Evolutionary conservation across 2,329 filamentous ascomycete genomes (phyloP).

Genomic region (Penicillium sp.): DNA sequence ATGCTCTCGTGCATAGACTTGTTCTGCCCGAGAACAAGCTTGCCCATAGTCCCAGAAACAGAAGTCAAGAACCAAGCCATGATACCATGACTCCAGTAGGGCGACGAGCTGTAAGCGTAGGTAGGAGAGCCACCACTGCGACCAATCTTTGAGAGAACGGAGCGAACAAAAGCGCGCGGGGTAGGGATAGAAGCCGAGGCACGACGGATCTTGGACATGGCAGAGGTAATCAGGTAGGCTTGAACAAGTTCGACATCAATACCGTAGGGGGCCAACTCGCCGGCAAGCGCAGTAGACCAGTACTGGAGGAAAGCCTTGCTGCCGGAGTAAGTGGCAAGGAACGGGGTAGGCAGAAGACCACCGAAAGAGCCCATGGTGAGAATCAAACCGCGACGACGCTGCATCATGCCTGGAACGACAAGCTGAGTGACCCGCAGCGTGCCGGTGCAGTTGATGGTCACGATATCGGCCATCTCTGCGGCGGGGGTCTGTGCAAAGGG

Average conservation of each 20-base stretch:
- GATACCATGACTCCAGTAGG: slow-evolving; percentile 86
- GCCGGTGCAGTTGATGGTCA: slow-evolving; percentile 91
- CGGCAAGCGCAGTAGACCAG: slow-evolving; percentile 83
- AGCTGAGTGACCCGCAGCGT: slow-evolving; percentile 86
- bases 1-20: slow-evolving; percentile 77
- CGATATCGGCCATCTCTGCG: slow-evolving; percentile 81
- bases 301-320: slow-evolving; percentile 98
- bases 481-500: slow-evolving; percentile 77
- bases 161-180: slow-evolving; percentile 76
- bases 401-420: slow-evolving; percentile 78
- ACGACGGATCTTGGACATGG: slow-evolving; percentile 93
- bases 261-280: slow-evolving; percentile 75
- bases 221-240: slow-evolving; percentile 88
- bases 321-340: slow-evolving; percentile 92
- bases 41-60: slow-evolving; percentile 58
- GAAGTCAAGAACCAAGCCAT: slow-evolving; percentile 77
- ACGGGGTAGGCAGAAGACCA: slow-evolving; percentile 85
- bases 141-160: slow-evolving; percentile 77
- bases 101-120: slow-evolving; percentile 80
- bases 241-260: slow-evolving; percentile 90
- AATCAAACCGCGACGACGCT: slow-evolving; percentile 81
- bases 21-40: slow-evolving; percentile 60
- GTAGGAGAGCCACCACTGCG: slow-evolving; percentile 71
- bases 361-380: slow-evolving; percentile 97
- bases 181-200: slow-evolving; percentile 75